Evolutionary conservation across 345 rosid species (phyloP).

Genomic region (Acer campestre): DNA sequence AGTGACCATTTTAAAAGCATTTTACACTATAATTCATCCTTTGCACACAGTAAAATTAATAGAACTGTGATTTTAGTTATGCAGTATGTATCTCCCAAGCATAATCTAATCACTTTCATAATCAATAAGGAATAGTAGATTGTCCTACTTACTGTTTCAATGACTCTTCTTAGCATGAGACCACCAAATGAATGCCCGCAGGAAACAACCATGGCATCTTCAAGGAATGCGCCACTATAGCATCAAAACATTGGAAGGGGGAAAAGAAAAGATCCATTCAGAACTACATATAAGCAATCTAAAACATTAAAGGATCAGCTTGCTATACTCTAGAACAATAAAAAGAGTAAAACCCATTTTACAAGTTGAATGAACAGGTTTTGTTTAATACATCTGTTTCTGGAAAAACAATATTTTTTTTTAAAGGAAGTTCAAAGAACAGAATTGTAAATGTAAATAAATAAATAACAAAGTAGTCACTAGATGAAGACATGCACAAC

Average conservation of each 20-base stretch:
- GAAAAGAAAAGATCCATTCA: constrained; percentile 9
- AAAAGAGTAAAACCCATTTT: neutral
- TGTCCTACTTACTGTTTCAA: constrained; percentile 66
- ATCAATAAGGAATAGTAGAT: constrained; percentile 7
- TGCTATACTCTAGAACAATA: neutral
- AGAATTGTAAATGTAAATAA: neutral
- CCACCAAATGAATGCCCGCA: constrained; percentile 99
- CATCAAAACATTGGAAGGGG: constrained; percentile 24
- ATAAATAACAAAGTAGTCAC: neutral
- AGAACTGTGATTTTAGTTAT: constrained; percentile 1
- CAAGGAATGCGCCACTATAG: constrained; percentile 90
- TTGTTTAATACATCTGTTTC: neutral
- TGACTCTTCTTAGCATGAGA: constrained; percentile 85
- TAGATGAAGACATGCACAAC: neutral
- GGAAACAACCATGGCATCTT: constrained; percentile 89
- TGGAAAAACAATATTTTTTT: too few relatives aligned
- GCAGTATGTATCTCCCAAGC: constrained; percentile 8
- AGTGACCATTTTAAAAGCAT: neutral
- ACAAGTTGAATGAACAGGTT: neutral
- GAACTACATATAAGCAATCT: constrained; percentile 3
- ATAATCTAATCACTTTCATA: constrained; percentile 2
- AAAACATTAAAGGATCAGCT: neutral
- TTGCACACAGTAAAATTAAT: constrained; percentile 9
- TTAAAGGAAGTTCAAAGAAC: neutral
- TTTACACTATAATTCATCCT: neutral